Percentiles rank a stretch among this genome's conserved stretches.
Conservation (phyloP, 129 eudicot species). For the Lactuca sativa region DNA sequence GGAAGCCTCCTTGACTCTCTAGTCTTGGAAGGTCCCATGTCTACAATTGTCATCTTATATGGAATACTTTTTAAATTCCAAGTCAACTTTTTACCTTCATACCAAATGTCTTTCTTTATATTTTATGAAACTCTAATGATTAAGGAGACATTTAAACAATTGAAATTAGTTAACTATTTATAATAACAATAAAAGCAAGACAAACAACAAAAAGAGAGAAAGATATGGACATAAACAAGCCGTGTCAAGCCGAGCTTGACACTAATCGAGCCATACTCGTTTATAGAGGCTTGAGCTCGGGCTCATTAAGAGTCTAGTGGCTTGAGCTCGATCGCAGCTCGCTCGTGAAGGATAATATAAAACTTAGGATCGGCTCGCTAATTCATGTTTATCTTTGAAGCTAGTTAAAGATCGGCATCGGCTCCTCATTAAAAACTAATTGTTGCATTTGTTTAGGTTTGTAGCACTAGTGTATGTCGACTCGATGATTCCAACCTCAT, state of each 20-base stretch:
- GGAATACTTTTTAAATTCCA: conserved; percentile 9
- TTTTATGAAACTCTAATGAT: no score
- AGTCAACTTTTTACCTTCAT: conserved; percentile 9
- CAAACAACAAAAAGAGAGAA: not conserved
- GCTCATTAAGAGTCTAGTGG: no score
- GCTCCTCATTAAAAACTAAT: not conserved
- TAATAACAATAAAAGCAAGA: not conserved
- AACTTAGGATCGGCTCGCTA: no score
- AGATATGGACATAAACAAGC: no score
- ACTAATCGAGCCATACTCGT: no score
- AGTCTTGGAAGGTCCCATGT: not conserved
- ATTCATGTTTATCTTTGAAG: no score
- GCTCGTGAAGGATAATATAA: no score
- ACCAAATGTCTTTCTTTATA: not conserved
- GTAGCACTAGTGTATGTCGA: not conserved
- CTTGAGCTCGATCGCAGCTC: no score
- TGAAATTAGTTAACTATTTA: no score
- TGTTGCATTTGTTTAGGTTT: not conserved
- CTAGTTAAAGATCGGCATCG: not conserved
- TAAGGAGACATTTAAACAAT: not conserved
- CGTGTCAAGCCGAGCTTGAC: no score
- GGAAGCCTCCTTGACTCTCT: not conserved
- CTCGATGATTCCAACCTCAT: conserved; percentile 24
- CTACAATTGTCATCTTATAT: conserved; percentile 2
- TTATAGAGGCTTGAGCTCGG: no score